Percentiles rank a stretch among this genome's conserved stretches.
Conservation (phyloP, 306 rosid genomes). For the Potentilla sterilis region DNA sequence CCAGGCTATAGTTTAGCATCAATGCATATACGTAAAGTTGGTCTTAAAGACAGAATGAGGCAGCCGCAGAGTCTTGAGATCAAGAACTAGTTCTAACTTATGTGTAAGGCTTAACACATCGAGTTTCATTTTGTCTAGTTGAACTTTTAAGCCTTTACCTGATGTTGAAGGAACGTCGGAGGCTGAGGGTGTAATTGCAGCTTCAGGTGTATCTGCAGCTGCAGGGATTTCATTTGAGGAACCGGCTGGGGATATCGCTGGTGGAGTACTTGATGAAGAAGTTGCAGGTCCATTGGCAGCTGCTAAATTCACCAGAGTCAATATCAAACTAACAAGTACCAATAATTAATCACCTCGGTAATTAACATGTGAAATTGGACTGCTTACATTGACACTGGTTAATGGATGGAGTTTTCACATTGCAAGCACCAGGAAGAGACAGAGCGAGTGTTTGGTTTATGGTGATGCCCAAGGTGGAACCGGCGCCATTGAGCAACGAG, state of each 20-base stretch:
- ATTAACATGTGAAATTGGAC: not conserved
- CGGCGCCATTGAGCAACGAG: constrained; percentile 53
- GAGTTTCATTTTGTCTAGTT: not conserved
- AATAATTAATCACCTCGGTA: not conserved
- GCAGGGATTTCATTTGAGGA: constrained; percentile 37
- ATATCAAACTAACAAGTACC: not conserved
- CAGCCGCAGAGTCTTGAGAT: not conserved
- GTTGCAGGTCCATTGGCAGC: constrained; percentile 43
- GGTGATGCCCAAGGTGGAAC: constrained; percentile 46
- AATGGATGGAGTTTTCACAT: constrained; percentile 57
- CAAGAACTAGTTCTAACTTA: too few relatives aligned
- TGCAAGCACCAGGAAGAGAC: constrained; percentile 61
- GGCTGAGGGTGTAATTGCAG: constrained; percentile 44
- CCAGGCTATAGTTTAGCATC: constrained; percentile 7
- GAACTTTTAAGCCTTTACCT: not conserved
- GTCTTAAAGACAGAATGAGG: not conserved
- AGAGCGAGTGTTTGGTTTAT: constrained; percentile 64
- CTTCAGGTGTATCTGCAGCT: constrained; percentile 31
- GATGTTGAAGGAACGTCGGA: constrained; percentile 44
- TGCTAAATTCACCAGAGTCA: constrained; percentile 16
- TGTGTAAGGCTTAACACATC: not conserved
- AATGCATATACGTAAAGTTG: not conserved
- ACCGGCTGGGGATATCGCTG: constrained; percentile 40
- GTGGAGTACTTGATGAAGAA: constrained; percentile 34
- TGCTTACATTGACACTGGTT: constrained; percentile 53